Conservation (phyloP, 1,139 yeast genomes). For the Pneumocystis oryctolagi region DNA sequence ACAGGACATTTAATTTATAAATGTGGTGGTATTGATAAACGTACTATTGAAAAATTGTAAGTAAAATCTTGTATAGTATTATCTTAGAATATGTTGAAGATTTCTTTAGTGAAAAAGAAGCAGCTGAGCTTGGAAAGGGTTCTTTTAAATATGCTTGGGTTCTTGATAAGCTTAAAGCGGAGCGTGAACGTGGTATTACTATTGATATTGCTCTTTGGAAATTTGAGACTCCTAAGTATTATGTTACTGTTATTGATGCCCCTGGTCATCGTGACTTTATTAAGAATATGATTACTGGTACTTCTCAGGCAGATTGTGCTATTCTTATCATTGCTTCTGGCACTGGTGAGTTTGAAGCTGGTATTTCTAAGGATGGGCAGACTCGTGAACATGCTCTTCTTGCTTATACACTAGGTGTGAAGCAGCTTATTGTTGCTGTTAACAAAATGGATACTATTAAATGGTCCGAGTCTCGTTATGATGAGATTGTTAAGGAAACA, state of each 20-base stretch:
- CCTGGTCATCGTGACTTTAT: constrained; percentile 97
- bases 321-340: constrained; percentile 82
- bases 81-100: not conserved
- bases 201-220: constrained; percentile 90
- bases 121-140: constrained; percentile 96
- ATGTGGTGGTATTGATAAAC: constrained; percentile 76
- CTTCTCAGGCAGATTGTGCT: constrained; percentile 91
- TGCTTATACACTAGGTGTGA: constrained; percentile 83
- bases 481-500: constrained; percentile 71
- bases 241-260: constrained; percentile 85
- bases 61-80: not conserved
- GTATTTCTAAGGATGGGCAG: constrained; percentile 87
- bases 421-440: constrained; percentile 76
- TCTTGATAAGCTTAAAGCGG: constrained; percentile 88
- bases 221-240: constrained; percentile 90
- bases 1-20: constrained; percentile 98
- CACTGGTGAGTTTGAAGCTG: constrained; percentile 90
- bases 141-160: constrained; percentile 98
- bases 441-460: constrained; percentile 89
- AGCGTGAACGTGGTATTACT: constrained; percentile 96
- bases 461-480: constrained; percentile 70
- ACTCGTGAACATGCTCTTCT: constrained; percentile 87
- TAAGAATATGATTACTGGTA: constrained; percentile 89
- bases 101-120: constrained; percentile 60
- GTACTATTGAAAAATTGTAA: constrained; percentile 85